Evolutionary conservation across 192 early-diverging fungal genomes (phyloP).

Genomic region (Coemansia sp.): DNA sequence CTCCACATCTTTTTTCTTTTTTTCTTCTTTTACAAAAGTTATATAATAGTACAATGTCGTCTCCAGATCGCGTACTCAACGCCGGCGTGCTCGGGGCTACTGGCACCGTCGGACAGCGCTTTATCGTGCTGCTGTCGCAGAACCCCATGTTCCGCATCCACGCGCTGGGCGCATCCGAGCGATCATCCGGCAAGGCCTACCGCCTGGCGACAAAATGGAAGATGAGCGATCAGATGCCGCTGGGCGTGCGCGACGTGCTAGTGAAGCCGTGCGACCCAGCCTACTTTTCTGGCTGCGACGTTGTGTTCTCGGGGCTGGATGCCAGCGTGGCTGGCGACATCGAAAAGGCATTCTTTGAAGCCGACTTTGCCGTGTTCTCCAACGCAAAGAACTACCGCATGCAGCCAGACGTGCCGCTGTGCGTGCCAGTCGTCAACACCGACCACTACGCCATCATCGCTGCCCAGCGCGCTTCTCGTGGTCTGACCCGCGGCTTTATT

Average conservation of each 20-base stretch:
- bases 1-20: neutral
- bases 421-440: slow-evolving; percentile 91
- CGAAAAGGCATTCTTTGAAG: slow-evolving; percentile 86
- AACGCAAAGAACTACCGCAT: slow-evolving; percentile 98
- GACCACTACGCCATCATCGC: slow-evolving; percentile 82
- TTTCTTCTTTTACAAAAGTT: neutral
- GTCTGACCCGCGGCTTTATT: slow-evolving; percentile 77
- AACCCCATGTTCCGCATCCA: slow-evolving; percentile 87
- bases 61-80: slow-evolving; percentile 46
- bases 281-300: slow-evolving; percentile 76
- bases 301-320: slow-evolving; percentile 96
- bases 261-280: slow-evolving; percentile 74
- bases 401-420: slow-evolving; percentile 82
- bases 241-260: slow-evolving; percentile 54
- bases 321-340: slow-evolving; percentile 91
- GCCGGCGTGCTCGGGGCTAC: slow-evolving; percentile 96
- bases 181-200: slow-evolving; percentile 89
- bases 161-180: slow-evolving; percentile 85
- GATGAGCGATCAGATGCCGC: slow-evolving; percentile 75
- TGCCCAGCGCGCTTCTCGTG: slow-evolving; percentile 64
- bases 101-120: slow-evolving; percentile 97
- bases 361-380: slow-evolving; percentile 88
- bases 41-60: slow-evolving; percentile 11
- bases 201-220: slow-evolving; percentile 84
- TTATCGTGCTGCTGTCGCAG: slow-evolving; percentile 82